phyloP scores from a whole-genome alignment of 2,329 filamentous ascomycete genomes.

The Colletotrichum coccodes region DNA sequence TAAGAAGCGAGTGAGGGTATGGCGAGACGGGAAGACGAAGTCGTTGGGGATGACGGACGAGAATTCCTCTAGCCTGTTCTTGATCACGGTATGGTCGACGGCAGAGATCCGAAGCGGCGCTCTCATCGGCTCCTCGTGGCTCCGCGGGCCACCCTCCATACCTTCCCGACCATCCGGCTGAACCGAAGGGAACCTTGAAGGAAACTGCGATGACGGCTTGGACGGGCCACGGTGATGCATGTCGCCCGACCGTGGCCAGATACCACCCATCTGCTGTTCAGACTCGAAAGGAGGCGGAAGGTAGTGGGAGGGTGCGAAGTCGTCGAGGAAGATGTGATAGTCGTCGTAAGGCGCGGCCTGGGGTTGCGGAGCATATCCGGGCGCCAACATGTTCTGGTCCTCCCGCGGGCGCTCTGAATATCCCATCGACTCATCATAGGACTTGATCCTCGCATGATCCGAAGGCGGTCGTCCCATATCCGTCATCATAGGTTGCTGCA shows the following conservation, averaged over 20 bases:
- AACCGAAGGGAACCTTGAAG: slow-evolving; percentile 64
- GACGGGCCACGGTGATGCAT: slow-evolving; percentile 52
- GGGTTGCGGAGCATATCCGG: slow-evolving; percentile 51
- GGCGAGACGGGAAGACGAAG: slow-evolving; percentile 75
- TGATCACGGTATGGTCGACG: slow-evolving; percentile 65
- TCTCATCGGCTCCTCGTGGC: slow-evolving; percentile 53
- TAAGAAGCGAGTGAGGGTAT: slow-evolving; percentile 75
- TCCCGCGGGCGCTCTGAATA: slow-evolving; percentile 61
- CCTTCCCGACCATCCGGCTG: slow-evolving; percentile 62
- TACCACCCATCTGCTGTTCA: slow-evolving; percentile 60
- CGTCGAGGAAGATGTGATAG: slow-evolving; percentile 69
- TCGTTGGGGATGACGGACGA: slow-evolving; percentile 67
- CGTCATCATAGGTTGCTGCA: slow-evolving; percentile 58
- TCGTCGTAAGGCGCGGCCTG: slow-evolving; percentile 59
- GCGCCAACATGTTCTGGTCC: slow-evolving; percentile 53
- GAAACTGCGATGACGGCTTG: slow-evolving; percentile 62
- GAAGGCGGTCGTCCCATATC: slow-evolving; percentile 53
- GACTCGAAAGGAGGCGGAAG: slow-evolving; percentile 64
- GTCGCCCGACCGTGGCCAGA: slow-evolving; percentile 59
- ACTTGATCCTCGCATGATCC: slow-evolving; percentile 56
- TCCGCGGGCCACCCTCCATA: slow-evolving; percentile 46
- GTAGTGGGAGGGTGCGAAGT: slow-evolving; percentile 64
- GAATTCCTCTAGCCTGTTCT: slow-evolving; percentile 70
- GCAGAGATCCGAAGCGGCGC: slow-evolving; percentile 60
- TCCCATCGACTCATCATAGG: slow-evolving; percentile 58